Evolutionary conservation across 2,329 filamentous ascomycete species (phyloP).

Genomic region (Ambrosiella cleistominuta): DNA sequence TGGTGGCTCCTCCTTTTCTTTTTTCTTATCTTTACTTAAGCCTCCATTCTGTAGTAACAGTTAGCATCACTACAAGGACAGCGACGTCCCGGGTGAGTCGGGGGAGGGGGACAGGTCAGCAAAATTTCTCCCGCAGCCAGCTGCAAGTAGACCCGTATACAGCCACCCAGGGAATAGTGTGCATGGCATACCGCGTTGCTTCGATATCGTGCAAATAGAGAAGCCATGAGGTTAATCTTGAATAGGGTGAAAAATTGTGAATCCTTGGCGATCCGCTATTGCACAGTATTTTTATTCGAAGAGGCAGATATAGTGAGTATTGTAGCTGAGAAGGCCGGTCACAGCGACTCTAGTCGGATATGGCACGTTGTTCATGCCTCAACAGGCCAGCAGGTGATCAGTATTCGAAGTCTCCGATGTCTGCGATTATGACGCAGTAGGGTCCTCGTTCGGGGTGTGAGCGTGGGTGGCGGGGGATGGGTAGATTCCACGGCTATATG

Average conservation of each 20-base stretch:
- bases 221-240: constrained; percentile 20
- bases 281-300: too few species aligned
- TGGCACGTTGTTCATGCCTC: not conserved
- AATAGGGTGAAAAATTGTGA: constrained; percentile 24
- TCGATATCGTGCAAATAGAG: constrained; percentile 9
- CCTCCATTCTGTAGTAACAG: constrained; percentile 17
- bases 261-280: not conserved
- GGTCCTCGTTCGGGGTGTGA: not conserved
- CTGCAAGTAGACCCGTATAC: not conserved
- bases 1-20: constrained; percentile 40
- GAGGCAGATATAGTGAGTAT: too few species aligned
- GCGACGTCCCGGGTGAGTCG: not conserved
- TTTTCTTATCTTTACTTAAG: constrained; percentile 28
- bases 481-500: not conserved
- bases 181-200: constrained; percentile 8
- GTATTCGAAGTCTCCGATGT: not conserved
- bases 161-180: not conserved
- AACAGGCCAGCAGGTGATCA: not conserved
- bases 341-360: not conserved
- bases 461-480: not conserved
- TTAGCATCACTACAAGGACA: constrained; percentile 5
- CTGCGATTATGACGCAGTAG: not conserved
- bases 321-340: not conserved
- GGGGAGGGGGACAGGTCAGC: not conserved
- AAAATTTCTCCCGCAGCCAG: not conserved